Conservation (phyloP, 352 stramenopile genomes). For the Elongisporangium undulatum region DNA sequence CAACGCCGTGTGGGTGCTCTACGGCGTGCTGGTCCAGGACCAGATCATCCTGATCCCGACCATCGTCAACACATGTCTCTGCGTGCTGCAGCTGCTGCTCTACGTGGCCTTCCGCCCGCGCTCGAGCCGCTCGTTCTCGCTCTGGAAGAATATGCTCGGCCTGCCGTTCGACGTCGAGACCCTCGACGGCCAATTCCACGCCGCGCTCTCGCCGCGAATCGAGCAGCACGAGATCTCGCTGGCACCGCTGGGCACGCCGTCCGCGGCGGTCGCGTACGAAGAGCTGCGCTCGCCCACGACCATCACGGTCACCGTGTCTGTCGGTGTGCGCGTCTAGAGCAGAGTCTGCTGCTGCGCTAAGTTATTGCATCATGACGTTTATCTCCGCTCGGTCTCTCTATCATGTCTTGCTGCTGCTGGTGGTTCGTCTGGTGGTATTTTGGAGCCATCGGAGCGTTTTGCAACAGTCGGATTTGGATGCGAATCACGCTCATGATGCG, state of each 20-base stretch:
- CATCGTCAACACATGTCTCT: slow-evolving; percentile 26
- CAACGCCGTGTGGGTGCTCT: slow-evolving; percentile 39
- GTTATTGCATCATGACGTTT: neutral
- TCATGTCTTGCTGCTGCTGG: neutral
- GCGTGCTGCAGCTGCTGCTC: slow-evolving; percentile 25
- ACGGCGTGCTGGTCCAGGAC: slow-evolving; percentile 26
- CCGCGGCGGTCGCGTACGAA: neutral
- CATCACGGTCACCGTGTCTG: neutral
- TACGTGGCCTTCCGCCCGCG: slow-evolving; percentile 23
- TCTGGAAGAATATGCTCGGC: neutral
- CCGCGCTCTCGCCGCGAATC: neutral
- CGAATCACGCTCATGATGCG: neutral
- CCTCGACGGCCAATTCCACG: neutral
- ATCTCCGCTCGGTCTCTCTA: neutral
- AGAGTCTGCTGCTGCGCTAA: neutral
- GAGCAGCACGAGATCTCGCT: neutral
- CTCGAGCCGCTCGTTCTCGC: neutral
- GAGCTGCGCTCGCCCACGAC: neutral
- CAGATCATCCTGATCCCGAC: slow-evolving; percentile 27
- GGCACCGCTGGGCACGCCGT: neutral
- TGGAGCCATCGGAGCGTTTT: neutral
- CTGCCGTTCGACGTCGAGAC: neutral
- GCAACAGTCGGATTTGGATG: neutral
- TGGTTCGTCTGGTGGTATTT: neutral
- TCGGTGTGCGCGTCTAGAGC: neutral